A percentile compares a stretch with the other conserved stretches of the same genome.
Evolutionary conservation across 805 yeast genomes (phyloP).

Genomic region (Teunomyces funiuensis): DNA sequence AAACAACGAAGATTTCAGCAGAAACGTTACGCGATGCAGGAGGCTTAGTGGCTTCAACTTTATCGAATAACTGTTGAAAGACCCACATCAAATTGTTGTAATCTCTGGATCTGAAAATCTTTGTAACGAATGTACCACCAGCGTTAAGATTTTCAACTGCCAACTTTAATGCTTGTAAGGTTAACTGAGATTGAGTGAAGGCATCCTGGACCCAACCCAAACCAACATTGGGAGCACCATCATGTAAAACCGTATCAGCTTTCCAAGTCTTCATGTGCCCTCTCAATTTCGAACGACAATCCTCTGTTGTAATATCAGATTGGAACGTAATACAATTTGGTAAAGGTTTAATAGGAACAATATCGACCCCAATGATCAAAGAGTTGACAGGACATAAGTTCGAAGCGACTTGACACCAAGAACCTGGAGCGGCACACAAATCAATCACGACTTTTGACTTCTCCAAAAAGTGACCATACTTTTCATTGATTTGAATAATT

Average conservation of each 20-base stretch:
- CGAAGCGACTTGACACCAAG: constrained; percentile 99
- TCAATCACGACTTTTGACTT: constrained; percentile 95
- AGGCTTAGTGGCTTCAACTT: constrained; percentile 98
- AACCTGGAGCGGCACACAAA: constrained; percentile 98
- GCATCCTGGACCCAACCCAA: constrained; percentile 99
- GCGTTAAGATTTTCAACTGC: constrained; percentile 90
- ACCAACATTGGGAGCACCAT: constrained; percentile 99
- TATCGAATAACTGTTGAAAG: constrained; percentile 91
- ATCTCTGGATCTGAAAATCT: constrained; percentile 97
- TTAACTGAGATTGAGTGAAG: constrained; percentile 94
- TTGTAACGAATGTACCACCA: constrained; percentile 95
- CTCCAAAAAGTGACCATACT: constrained; percentile 92
- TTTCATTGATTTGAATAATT: constrained; percentile 91
- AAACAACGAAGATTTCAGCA: constrained; percentile 97
- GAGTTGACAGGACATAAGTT: constrained; percentile 91
- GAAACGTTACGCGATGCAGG: constrained; percentile 99
- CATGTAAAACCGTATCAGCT: constrained; percentile 96
- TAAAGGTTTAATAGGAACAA: constrained; percentile 94
- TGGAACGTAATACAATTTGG: constrained; percentile 94
- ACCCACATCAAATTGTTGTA: constrained; percentile 97
- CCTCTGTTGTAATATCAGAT: constrained; percentile 96
- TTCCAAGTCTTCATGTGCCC: constrained; percentile 99
- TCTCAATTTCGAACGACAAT: constrained; percentile 89
- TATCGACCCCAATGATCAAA: constrained; percentile 96
- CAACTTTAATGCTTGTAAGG: constrained; percentile 86